Conservation (phyloP, 495 filamentous ascomycete genomes). For the Lophium mytilinum region DNA sequence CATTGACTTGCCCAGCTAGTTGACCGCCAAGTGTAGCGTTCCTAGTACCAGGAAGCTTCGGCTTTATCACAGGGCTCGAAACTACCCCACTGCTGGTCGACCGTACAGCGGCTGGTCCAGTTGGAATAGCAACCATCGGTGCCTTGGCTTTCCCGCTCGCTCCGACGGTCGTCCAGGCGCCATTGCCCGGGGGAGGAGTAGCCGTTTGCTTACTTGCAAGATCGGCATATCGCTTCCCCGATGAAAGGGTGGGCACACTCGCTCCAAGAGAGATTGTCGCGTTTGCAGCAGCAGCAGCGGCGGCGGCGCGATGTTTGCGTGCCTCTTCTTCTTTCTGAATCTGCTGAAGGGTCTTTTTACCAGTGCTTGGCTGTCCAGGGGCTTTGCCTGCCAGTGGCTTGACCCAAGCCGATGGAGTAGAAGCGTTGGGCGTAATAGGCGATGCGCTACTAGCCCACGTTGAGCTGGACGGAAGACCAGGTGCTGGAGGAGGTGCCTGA, state of each 20-base stretch:
- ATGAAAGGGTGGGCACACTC: conserved; percentile 36
- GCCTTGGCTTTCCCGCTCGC: conserved; percentile 84
- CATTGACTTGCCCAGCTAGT: conserved; percentile 46
- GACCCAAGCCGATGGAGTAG: conserved; percentile 52
- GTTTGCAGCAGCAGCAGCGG: conserved; percentile 44
- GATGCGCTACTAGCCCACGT: conserved; percentile 81
- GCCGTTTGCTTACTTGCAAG: conserved; percentile 68
- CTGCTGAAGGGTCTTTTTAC: conserved; percentile 79
- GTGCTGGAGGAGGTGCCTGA: conserved; percentile 48
- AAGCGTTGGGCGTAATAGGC: conserved; percentile 45
- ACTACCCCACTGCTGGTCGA: conserved; percentile 31
- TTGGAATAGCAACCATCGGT: conserved; percentile 42
- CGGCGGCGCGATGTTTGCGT: conserved; percentile 62
- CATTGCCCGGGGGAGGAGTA: conserved; percentile 34
- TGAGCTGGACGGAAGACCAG: conserved; percentile 77
- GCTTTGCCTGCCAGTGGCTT: conserved; percentile 57
- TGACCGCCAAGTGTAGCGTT: conserved; percentile 33
- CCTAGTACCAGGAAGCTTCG: conserved; percentile 35
- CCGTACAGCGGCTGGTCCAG: conserved; percentile 46
- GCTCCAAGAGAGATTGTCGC: conserved; percentile 35
- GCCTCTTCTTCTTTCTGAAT: conserved; percentile 98
- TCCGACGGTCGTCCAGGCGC: conserved; percentile 95
- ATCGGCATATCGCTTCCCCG: conserved; percentile 89
- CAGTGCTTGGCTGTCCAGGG: conserved; percentile 37
- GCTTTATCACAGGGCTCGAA: conserved; percentile 36